Percentiles rank a stretch among this genome's conserved stretches.
Conservation (phyloP, 2,329 filamentous ascomycete genomes). For the Calonectria pseudoturangicola region DNA sequence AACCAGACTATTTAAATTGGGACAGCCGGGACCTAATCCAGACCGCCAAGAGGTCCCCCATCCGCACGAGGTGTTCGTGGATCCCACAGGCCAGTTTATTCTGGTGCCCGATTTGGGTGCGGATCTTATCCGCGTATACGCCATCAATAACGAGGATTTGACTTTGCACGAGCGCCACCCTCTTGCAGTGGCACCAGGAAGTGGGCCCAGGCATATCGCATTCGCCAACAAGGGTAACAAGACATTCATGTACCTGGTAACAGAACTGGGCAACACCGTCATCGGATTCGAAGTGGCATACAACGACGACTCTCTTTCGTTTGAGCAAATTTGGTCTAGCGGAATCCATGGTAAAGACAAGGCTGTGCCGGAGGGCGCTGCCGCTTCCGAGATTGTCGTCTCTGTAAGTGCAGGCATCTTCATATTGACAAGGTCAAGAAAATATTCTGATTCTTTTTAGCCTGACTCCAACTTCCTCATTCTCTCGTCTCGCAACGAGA, state of each 20-base stretch:
- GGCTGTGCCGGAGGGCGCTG: slow-evolving; percentile 63
- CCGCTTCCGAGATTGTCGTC: slow-evolving; percentile 74
- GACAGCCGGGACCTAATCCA: slow-evolving; percentile 60
- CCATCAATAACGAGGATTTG: slow-evolving; percentile 65
- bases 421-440: neutral
- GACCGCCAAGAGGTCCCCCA: slow-evolving; percentile 75
- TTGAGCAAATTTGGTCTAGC: slow-evolving; percentile 68
- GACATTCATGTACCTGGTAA: slow-evolving; percentile 76
- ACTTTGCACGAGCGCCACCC: slow-evolving; percentile 64
- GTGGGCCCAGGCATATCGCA: slow-evolving; percentile 79
- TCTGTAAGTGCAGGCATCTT: slow-evolving; percentile 68
- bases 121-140: slow-evolving; percentile 76
- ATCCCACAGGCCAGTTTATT: slow-evolving; percentile 78
- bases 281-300: slow-evolving; percentile 75
- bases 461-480: slow-evolving; percentile 78
- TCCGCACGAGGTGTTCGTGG: slow-evolving; percentile 79
- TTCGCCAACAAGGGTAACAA: slow-evolving; percentile 69
- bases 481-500: slow-evolving; percentile 80
- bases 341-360: slow-evolving; percentile 68
- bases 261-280: slow-evolving; percentile 76
- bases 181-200: slow-evolving; percentile 68
- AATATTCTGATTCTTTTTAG: slow-evolving; percentile 57
- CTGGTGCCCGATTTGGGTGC: slow-evolving; percentile 80
- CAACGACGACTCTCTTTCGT: slow-evolving; percentile 62
- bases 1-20: slow-evolving; percentile 63